phyloP scores from a whole-genome alignment of 257 asterid species.

The Cruciata laevipes region DNA sequence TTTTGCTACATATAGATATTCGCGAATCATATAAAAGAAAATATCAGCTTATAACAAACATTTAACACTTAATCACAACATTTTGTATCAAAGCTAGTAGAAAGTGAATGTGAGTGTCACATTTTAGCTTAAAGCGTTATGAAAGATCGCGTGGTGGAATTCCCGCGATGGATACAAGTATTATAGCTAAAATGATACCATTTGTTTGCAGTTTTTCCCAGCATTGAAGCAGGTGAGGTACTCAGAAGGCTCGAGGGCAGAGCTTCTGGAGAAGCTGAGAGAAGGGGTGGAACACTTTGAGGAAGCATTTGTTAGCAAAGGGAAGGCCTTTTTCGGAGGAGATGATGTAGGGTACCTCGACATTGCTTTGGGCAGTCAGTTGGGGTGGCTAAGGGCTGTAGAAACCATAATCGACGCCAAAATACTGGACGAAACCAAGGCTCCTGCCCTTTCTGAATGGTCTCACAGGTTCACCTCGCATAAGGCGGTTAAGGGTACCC shows the following conservation, averaged over 20 bases:
- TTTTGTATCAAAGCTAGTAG: neutral
- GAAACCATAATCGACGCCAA: neutral
- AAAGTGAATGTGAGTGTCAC: neutral
- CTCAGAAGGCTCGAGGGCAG: constrained; percentile 7
- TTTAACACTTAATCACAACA: too few relatives aligned
- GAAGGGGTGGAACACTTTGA: constrained; percentile 14
- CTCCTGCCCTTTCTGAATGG: constrained; percentile 21
- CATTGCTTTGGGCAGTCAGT: constrained; percentile 14
- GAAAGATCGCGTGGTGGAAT: neutral
- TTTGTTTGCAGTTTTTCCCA: constrained; percentile 12
- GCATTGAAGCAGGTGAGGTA: neutral
- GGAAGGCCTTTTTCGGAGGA: constrained; percentile 24
- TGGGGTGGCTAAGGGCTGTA: constrained; percentile 16
- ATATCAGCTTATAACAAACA: neutral
- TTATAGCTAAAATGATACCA: too few relatives aligned
- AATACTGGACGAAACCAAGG: constrained; percentile 18
- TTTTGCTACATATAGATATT: too few relatives aligned
- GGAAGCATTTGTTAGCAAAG: constrained; percentile 23
- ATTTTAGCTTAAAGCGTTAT: neutral
- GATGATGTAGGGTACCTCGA: constrained; percentile 19
- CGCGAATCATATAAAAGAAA: too few relatives aligned
- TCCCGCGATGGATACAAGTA: neutral
- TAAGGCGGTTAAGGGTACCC: constrained; percentile 13
- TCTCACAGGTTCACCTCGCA: constrained; percentile 16
- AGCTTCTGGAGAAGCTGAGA: constrained; percentile 7